Evolutionary conservation across 2,329 filamentous ascomycete genomes (phyloP), one percentile per base, ranked within the genome.

Genomic region (Aspergillus sp.): DNA sequence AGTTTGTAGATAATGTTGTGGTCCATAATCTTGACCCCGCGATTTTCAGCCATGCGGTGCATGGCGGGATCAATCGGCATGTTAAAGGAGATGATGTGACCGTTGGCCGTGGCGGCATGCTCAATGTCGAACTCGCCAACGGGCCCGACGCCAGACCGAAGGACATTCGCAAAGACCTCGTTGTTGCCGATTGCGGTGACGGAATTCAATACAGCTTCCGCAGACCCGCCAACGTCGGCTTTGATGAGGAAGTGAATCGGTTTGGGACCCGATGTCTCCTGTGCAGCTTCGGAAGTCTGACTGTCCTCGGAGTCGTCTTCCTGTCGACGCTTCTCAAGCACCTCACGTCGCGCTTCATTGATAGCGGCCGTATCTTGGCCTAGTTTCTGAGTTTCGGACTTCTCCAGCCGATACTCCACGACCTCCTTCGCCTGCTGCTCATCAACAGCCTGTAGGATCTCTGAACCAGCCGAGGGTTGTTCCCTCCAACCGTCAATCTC

Each of bases 401-500:
- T 84, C 61, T 93, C 88, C 32, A 82, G 72, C 9, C 94, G 86
- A 64, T 92, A 90, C 2, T 87, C 82, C 2, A 93, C 81, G 0
- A 94, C 93, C 2, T 79, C 81, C 64, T 89, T 89, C 33, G 91
- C 94, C 56, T 82, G 86, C 54, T 84, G 82, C 73, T 97, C 92
- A 60, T 86, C 84, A 0, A 82, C 78, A 1, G 92, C 90, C 73
- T 97, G 89, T 0, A 99, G 78, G 8, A 95, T 87, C 74, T 90
- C 85, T 63, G 95, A 89, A 46, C 95, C 95, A 1, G 94, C 93
- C 20, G 82, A 80, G 1, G 94, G 93, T 59, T 90, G 86, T 33
- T 90, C 88, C 62, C 86, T 86, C 94, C 94, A 99, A n/a, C 94
- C 94, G 56, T 96, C 85, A 17, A 99, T 84, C 71, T 97, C 90